Evolutionary conservation across 495 filamentous ascomycete genomes (phyloP).

Genomic region (Penicillium cataractarum): DNA sequence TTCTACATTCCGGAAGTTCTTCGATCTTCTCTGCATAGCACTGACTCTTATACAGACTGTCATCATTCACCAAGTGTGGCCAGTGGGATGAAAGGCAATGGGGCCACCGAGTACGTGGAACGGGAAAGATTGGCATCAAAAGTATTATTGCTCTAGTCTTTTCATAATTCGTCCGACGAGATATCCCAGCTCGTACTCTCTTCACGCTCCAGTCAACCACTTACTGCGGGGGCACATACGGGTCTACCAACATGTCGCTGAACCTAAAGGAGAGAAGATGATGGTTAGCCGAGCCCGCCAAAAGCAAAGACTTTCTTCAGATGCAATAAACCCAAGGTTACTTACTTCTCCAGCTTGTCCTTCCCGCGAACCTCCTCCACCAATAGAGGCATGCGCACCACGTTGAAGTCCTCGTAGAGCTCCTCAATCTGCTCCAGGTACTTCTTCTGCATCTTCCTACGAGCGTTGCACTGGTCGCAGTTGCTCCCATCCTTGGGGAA

Average conservation of each 20-base stretch:
- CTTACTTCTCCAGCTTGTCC: constrained; percentile 83
- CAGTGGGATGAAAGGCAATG: not conserved
- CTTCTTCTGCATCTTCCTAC: constrained; percentile 99
- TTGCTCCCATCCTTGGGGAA: constrained; percentile 85
- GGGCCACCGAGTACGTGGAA: not conserved
- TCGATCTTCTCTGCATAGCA: constrained; percentile 6
- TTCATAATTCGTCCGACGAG: constrained; percentile 49
- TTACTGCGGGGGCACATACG: constrained; percentile 77
- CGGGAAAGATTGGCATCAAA: constrained; percentile 18
- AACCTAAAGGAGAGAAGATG: constrained; percentile 56
- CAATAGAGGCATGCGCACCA: constrained; percentile 94
- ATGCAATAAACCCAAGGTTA: constrained; percentile 11
- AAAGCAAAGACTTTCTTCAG: not conserved
- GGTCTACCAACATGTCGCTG: constrained; percentile 88
- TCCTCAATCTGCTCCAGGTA: constrained; percentile 99
- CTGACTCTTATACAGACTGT: constrained; percentile 6
- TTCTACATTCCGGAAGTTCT: not conserved
- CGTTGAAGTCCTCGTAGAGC: constrained; percentile 98
- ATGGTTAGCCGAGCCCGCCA: constrained; percentile 19
- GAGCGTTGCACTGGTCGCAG: constrained; percentile 94
- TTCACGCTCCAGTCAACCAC: constrained; percentile 9
- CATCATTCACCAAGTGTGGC: not conserved
- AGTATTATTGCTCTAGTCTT: constrained; percentile 51
- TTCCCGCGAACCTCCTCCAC: constrained; percentile 95
- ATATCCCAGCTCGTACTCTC: constrained; percentile 25